Percentiles rank a stretch among this genome's conserved stretches.
phyloP scores from a whole-genome alignment of 2,329 filamentous ascomycete genomes.

The Rasamsonia emersonii region DNA sequence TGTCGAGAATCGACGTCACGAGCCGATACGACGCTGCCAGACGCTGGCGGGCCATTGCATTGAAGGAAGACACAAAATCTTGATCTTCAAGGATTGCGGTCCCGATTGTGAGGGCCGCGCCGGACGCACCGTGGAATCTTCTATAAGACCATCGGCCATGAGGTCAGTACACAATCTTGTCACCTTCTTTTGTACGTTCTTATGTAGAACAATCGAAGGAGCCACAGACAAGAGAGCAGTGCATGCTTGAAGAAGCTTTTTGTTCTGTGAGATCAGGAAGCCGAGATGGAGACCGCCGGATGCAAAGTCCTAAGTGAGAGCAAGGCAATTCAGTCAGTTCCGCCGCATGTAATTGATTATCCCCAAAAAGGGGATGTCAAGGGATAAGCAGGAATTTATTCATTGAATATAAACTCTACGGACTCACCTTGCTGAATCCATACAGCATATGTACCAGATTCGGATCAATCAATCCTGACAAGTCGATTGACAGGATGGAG shows the following conservation, averaged over 20 bases:
- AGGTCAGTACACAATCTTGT: no score
- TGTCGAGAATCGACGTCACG: constrained; percentile 24
- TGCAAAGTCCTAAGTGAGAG: constrained; percentile 27
- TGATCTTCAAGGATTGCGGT: constrained; percentile 23
- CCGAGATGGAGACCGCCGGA: constrained; percentile 22
- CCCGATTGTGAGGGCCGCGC: constrained; percentile 21
- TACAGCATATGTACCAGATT: constrained; percentile 43
- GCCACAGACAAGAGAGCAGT: constrained; percentile 17
- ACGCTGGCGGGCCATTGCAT: constrained; percentile 13
- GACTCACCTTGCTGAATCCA: constrained; percentile 29
- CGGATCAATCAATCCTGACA: constrained; percentile 37
- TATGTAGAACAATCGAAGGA: neutral
- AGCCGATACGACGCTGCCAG: constrained; percentile 20
- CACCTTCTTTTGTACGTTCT: neutral
- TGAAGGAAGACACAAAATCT: constrained; percentile 28
- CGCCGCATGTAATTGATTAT: neutral
- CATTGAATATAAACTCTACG: neutral
- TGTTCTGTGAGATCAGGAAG: constrained; percentile 19
- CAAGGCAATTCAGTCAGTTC: no score
- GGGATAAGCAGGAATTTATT: no score
- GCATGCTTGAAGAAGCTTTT: constrained; percentile 17
- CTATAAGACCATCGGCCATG: no score
- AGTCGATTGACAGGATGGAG: constrained; percentile 38
- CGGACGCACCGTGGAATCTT: constrained; percentile 20
- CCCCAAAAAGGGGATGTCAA: no score